These are phyloP conservation scores for Solanum pinnatisectum DNA, from an alignment of 257 asterid species.

Conservation along the genomic window DNA sequence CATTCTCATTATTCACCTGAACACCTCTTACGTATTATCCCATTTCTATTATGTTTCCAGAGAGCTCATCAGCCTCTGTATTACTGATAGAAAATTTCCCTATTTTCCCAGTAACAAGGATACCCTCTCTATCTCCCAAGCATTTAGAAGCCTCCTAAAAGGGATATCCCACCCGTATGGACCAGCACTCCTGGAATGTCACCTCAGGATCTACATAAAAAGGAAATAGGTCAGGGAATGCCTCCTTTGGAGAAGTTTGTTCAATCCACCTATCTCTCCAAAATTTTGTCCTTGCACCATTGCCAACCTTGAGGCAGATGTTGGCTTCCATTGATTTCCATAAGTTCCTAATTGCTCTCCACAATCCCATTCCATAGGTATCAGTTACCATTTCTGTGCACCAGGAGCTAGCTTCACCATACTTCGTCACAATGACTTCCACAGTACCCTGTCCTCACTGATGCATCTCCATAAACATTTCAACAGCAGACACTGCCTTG, in stretches of 20 bases:
- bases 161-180: neutral
- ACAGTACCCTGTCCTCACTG: neutral
- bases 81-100: neutral
- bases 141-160: neutral
- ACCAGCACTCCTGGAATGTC: neutral
- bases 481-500: neutral
- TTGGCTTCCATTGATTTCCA: neutral
- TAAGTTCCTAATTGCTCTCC: neutral
- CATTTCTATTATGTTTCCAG: neutral
- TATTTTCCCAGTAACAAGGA: neutral
- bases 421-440: neutral
- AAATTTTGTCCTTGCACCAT: neutral
- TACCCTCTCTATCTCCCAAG: neutral
- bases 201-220: neutral
- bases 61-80: neutral
- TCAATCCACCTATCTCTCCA: neutral
- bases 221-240: neutral
- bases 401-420: neutral
- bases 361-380: neutral
- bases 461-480: neutral
- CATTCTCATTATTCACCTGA: neutral
- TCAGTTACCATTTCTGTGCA: neutral
- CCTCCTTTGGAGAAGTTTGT: neutral
- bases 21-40: neutral
- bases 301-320: neutral